Base-by-base conservation (phyloP, 768 basidiomycete species). In the Phlebiopsis flavidoalba region DNA sequence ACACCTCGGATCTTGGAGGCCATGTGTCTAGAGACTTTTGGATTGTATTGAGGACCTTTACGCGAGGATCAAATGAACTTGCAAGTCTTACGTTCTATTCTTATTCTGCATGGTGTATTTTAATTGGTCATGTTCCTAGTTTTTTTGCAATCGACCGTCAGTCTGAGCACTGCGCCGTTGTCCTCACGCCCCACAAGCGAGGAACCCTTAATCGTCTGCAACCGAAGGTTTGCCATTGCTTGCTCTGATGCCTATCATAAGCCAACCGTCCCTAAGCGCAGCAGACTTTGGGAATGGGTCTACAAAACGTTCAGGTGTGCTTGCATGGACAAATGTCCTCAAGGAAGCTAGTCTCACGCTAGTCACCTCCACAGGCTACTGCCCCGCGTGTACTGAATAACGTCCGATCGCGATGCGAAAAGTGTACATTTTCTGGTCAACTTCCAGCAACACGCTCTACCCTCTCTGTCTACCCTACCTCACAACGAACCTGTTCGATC, bases 361-460 rank as follows among this genome's bases (percentile, higher is more conserved):
- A 31, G 26, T 6, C 26, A 33, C 24, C 33, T 54, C 11, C 15
- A 57, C 35, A 50, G n/a, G 47, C 26, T 5, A 31, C 68, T 63
- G 22, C 24, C 66, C 17, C 19, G 62, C 36, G 73, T n/a, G 75
- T 14, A 63, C 72, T 19, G 74, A 70, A 26, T 93, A 87, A n/a
- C 66, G 78, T 87, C n/a, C 22, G 66, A 71, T n/a, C 77, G 93
- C 59, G n/a, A 80, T 86, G 73, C 81, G 85, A 33, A 70, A 74
- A 12, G 71, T 93, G 4, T 98, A 97, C 73, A 72, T 67, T 17
- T 67, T n/a, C n/a, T 92, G 19, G 84, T 84, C 7, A 93, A 88
- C 65, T 76, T n/a, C 79, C 0, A 80, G 83, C 5, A 71, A 80
- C 7, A 80, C 7, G 69, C 80, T 0, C 70, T 79, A 11, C 75